These are phyloP conservation scores for Fonsecaea pedrosoi DNA, from an alignment of 2,329 filamentous ascomycete genomes.

Conservation along the genomic window DNA sequence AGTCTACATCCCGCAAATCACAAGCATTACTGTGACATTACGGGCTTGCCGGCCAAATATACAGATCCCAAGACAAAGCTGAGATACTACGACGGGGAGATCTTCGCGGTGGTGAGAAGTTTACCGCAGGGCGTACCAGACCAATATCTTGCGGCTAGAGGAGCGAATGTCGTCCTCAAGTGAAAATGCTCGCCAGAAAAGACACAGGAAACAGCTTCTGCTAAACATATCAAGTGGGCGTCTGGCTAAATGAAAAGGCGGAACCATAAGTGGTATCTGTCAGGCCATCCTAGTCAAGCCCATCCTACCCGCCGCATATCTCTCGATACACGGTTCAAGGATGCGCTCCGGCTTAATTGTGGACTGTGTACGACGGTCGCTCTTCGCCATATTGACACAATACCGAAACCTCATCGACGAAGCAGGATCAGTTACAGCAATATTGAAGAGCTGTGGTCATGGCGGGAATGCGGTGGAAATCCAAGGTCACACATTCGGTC, in stretches of 20 bases:
- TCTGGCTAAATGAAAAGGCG: background rate
- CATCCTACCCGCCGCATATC: conserved; percentile 82
- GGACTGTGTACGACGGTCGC: conserved; percentile 64
- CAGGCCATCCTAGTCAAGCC: conserved; percentile 94
- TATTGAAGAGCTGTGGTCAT: conserved; percentile 57
- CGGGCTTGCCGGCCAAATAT: conserved; percentile 88
- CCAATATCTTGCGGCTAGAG: conserved; percentile 85
- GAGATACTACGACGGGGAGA: conserved; percentile 90
- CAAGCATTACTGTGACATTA: conserved; percentile 94
- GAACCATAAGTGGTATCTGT: conserved; percentile 57
- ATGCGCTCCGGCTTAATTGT: conserved; percentile 99
- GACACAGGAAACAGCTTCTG: background rate
- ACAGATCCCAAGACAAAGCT: conserved; percentile 93
- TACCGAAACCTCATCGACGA: conserved; percentile 78
- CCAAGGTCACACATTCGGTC: background rate
- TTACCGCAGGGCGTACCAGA: conserved; percentile 84
- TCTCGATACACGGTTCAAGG: conserved; percentile 82
- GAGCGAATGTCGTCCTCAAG: conserved; percentile 91
- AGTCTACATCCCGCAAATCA: conserved; percentile 78
- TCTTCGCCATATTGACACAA: conserved; percentile 81
- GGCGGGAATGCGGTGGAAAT: conserved; percentile 46
- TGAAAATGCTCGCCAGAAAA: conserved; percentile 53
- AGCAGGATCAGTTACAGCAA: conserved; percentile 65
- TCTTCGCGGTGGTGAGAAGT: conserved; percentile 81
- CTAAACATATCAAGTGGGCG: background rate